phyloP scores from a whole-genome alignment of 371 early-diverging fungal genomes.

The Mucor piriformis region DNA sequence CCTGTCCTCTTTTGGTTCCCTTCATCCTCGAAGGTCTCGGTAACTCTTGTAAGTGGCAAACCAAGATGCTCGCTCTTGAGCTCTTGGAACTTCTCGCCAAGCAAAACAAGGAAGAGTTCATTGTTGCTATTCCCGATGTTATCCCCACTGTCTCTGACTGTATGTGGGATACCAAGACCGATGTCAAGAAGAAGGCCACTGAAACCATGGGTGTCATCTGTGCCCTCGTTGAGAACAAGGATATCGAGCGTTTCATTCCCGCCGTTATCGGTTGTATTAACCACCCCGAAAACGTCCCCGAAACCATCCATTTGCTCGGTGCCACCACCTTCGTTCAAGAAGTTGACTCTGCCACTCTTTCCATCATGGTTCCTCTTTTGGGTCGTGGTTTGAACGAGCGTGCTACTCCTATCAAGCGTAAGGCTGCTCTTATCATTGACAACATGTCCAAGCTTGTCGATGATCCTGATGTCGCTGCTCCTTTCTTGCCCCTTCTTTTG shows the following conservation, averaged over 20 bases:
- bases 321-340: slow-evolving; percentile 80
- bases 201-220: slow-evolving; percentile 59
- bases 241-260: slow-evolving; percentile 68
- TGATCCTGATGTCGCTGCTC: slow-evolving; percentile 78
- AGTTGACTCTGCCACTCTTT: slow-evolving; percentile 79
- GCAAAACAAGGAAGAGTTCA: slow-evolving; percentile 59
- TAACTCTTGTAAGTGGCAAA: slow-evolving; percentile 79
- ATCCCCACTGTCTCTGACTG: slow-evolving; percentile 74
- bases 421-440: slow-evolving; percentile 81
- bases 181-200: slow-evolving; percentile 58
- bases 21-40: slow-evolving; percentile 59
- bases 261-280: slow-evolving; percentile 66
- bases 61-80: slow-evolving; percentile 66
- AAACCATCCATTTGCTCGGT: slow-evolving; percentile 67
- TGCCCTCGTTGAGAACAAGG: slow-evolving; percentile 63
- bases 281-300: slow-evolving; percentile 69
- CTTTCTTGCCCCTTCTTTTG: slow-evolving; percentile 80
- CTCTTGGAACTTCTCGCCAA: slow-evolving; percentile 58
- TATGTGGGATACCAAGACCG: slow-evolving; percentile 76
- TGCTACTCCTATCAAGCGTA: slow-evolving; percentile 71
- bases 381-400: slow-evolving; percentile 74
- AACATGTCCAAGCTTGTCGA: slow-evolving; percentile 87
- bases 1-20: slow-evolving; percentile 61
- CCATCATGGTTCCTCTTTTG: slow-evolving; percentile 83
- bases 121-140: slow-evolving; percentile 66